phyloP scores from a whole-genome alignment of 306 rosid genomes.

The Alnus glutinosa region DNA sequence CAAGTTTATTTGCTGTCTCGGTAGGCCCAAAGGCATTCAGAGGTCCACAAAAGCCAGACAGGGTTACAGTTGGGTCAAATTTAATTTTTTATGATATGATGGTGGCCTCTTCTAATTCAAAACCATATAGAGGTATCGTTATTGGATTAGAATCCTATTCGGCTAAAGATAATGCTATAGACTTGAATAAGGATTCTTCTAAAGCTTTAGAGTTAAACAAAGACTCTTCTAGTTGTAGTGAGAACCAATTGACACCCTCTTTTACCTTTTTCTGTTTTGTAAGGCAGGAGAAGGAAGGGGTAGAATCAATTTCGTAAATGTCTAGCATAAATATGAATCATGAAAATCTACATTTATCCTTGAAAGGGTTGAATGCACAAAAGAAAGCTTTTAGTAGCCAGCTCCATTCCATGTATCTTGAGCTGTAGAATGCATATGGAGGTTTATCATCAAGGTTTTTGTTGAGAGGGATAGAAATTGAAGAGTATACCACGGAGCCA shows the following conservation, averaged over 20 bases:
- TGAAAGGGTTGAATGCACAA: not conserved
- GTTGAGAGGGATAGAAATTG: not conserved
- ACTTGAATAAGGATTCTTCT: too few species aligned
- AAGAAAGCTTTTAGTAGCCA: not conserved
- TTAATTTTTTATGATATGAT: not conserved
- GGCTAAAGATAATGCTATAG: too few species aligned
- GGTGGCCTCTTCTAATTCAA: not conserved
- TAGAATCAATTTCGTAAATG: not conserved
- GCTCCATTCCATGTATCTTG: not conserved
- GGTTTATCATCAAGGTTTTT: not conserved
- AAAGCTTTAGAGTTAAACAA: too few species aligned
- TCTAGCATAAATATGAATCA: not conserved
- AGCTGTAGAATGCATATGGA: not conserved
- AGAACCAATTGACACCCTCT: not conserved
- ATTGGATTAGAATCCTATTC: too few species aligned
- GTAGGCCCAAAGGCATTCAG: not conserved
- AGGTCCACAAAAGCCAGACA: not conserved
- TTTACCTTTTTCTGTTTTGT: not conserved
- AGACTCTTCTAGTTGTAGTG: not conserved
- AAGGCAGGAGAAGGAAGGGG: not conserved
- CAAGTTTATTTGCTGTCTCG: conserved; percentile 1
- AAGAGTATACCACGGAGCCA: not conserved
- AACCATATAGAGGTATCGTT: not conserved
- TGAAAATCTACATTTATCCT: not conserved
- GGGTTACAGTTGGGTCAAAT: not conserved